Conservation (phyloP, 306 rosid genomes). For the Vigna trinervia region DNA sequence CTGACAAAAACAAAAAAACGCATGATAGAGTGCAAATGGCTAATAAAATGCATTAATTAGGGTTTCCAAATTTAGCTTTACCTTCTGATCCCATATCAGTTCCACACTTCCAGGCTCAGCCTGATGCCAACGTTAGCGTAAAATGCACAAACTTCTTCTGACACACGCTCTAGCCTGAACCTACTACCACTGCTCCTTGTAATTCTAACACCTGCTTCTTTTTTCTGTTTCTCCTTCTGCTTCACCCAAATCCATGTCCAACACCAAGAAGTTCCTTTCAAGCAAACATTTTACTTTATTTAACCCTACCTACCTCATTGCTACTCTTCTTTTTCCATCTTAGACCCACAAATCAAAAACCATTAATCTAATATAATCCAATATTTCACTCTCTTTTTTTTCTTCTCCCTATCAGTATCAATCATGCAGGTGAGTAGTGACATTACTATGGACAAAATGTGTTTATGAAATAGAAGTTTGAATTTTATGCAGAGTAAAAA, state of each 20-base stretch:
- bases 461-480: too few relatives aligned
- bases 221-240: neutral
- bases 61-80: neutral
- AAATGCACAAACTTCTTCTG: constrained; percentile 24
- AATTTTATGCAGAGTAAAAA: too few relatives aligned
- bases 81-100: neutral
- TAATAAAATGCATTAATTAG: neutral
- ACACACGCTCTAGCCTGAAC: constrained; percentile 37
- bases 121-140: constrained; percentile 25
- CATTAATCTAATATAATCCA: too few relatives aligned
- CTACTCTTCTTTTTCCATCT: neutral
- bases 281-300: constrained; percentile 54
- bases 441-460: too few relatives aligned
- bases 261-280: constrained; percentile 53
- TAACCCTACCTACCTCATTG: neutral
- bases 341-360: neutral
- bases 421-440: too few relatives aligned
- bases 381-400: too few relatives aligned
- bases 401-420: too few relatives aligned
- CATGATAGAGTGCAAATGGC: neutral
- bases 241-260: constrained; percentile 3
- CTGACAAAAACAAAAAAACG: neutral
- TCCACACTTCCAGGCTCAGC: neutral
- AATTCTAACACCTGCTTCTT: too few relatives aligned
- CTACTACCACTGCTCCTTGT: too few relatives aligned